Evolutionary conservation across 441 rosid genomes (phyloP).

Genomic region (Dalechampia spathulata): DNA sequence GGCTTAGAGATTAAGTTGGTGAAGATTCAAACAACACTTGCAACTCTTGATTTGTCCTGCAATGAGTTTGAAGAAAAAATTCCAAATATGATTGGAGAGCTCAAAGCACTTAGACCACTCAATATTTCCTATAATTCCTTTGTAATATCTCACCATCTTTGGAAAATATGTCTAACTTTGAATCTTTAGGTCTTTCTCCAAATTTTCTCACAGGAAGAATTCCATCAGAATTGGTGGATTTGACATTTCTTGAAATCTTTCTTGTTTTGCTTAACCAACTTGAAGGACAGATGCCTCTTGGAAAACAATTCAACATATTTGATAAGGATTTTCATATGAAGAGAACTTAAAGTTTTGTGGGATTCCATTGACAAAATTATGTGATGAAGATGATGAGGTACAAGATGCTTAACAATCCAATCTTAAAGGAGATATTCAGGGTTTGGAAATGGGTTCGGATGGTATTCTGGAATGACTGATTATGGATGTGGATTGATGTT

Average conservation of each 20-base stretch:
- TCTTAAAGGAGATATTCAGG: too few species aligned
- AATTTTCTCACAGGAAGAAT: neutral
- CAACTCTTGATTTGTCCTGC: neutral
- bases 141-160: neutral
- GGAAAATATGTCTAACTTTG: neutral
- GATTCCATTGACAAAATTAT: slow-evolving; percentile 6
- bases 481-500: too few species aligned
- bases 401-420: too few species aligned
- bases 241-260: neutral
- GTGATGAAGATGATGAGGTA: too few species aligned
- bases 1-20: neutral
- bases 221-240: neutral
- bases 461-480: too few species aligned
- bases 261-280: neutral
- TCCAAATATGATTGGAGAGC: neutral
- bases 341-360: slow-evolving; percentile 7
- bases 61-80: neutral
- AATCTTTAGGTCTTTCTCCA: slow-evolving; percentile 3
- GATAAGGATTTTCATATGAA: slow-evolving; percentile 2
- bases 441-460: too few species aligned
- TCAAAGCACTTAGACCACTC: neutral
- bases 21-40: neutral
- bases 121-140: slow-evolving; percentile 3
- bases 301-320: slow-evolving; percentile 5
- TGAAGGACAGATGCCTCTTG: neutral